Base-by-base conservation (phyloP, 805 yeast species). In the Debaryomyces prosopidis region DNA sequence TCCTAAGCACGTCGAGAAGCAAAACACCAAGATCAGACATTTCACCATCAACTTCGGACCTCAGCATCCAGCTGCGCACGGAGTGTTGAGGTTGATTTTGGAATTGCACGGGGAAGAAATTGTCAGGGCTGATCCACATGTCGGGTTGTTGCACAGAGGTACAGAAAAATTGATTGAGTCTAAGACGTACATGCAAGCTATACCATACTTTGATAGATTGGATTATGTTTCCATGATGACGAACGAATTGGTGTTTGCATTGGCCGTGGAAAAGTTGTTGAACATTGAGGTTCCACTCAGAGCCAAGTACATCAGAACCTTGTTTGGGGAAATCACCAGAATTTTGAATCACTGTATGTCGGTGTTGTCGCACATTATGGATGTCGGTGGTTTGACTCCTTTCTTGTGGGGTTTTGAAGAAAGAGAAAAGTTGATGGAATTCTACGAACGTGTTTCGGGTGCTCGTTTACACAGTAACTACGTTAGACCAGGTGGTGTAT, bases 61-160 rank as follows among this genome's bases (percentile, higher is more conserved):
- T 40, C 96, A 88, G 71, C 96, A 88, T 73, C 96, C 96, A 18
- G 96, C 96, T 50, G 96, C 96, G 23, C 96, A 88, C 73, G 96
- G 96, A 55, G 96, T 88, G 68, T 75, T 88, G 73, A 80, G 96
- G 64, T 76, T 88, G 66, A 89, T 88, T 66, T 73, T 88, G 60
- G 96, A 88, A 71, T 78, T 88, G 50, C 87, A 86, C 60, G 96
- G 96, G 55, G 96, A 88, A 69, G 96, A 88, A 67, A 85, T 89
- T 56, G 80, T 89, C 40, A 79, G 96, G 56, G 76, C 91, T 4
- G 96, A 88, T 63, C 96, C 96, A 33, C 96, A 88, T 65, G 88
- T 88, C 53, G 96, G 96, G 31, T 73, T 88, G 62, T 77, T 88
- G 55, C 96, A 88, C 68, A 77, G 96, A 70, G 96, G 96, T 52